Percentiles rank a stretch among this genome's conserved stretches.
Conservation (phyloP, 2,329 filamentous ascomycete species). For the Helotiales sp. region DNA sequence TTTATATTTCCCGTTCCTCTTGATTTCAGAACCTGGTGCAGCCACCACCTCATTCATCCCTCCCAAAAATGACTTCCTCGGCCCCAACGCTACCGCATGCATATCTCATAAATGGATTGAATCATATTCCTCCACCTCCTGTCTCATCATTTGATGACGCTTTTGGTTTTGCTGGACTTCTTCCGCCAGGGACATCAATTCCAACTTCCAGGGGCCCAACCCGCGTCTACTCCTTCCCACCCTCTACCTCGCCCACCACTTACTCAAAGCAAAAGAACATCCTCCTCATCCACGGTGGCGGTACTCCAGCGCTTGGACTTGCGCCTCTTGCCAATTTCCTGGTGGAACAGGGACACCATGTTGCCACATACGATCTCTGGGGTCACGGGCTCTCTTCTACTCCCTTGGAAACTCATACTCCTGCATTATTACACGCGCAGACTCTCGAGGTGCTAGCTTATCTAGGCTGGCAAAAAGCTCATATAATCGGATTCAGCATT, state of each 20-base stretch:
- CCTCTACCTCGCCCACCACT: conserved; percentile 1
- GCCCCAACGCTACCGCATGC: conserved; percentile 10
- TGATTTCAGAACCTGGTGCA: too few relatives aligned
- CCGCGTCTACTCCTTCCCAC: conserved; percentile 16
- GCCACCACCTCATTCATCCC: neutral
- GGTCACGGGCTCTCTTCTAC: conserved; percentile 54
- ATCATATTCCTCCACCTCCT: conserved; percentile 17
- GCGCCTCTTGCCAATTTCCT: conserved; percentile 43
- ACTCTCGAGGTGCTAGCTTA: conserved; percentile 41
- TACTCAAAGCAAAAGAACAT: conserved; percentile 38
- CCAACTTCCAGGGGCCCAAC: conserved; percentile 15
- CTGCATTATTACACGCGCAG: conserved; percentile 43
- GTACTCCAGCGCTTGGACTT: conserved; percentile 51
- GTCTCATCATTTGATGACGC: conserved; percentile 10
- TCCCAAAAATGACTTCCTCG: neutral
- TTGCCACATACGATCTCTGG: conserved; percentile 51
- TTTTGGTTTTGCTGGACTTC: conserved; percentile 18
- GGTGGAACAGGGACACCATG: conserved; percentile 39
- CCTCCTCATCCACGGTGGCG: conserved; percentile 50
- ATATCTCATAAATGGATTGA: conserved; percentile 10
- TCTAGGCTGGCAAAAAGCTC: conserved; percentile 43
- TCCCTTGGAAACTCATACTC: conserved; percentile 42
- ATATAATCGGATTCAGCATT: conserved; percentile 52
- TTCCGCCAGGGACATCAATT: conserved; percentile 14
- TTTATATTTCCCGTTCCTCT: too few relatives aligned